A percentile compares a stretch with the other conserved stretches of the same genome.
These are phyloP conservation scores for Ogataea polymorpha DNA, from an alignment of 805 yeast genomes.

Conservation along the genomic window DNA sequence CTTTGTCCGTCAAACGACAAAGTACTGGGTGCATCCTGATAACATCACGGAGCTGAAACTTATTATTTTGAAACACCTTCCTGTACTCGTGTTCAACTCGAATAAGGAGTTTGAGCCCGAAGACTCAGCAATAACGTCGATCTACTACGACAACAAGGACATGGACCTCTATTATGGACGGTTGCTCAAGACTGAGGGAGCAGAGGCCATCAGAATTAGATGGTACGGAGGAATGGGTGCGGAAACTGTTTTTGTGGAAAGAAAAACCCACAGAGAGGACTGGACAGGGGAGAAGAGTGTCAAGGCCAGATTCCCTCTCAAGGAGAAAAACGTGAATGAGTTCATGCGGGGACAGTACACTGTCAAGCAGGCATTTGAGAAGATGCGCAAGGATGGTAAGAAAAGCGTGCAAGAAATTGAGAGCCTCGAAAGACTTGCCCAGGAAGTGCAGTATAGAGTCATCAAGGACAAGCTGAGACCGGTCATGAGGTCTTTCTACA, in stretches of 20 bases:
- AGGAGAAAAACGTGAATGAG: slow-evolving; percentile 85
- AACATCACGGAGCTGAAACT: slow-evolving; percentile 94
- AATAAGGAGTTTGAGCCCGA: slow-evolving; percentile 93
- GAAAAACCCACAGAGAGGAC: slow-evolving; percentile 98
- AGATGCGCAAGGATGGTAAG: slow-evolving; percentile 89
- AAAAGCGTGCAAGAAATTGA: slow-evolving; percentile 86
- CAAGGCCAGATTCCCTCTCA: slow-evolving; percentile 90
- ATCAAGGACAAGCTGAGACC: slow-evolving; percentile 85
- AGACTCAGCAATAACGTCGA: slow-evolving; percentile 95
- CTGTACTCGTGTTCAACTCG: slow-evolving; percentile 94
- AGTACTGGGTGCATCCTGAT: slow-evolving; percentile 99
- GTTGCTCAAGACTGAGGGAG: slow-evolving; percentile 95
- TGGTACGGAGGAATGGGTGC: slow-evolving; percentile 99
- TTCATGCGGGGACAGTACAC: slow-evolving; percentile 83
- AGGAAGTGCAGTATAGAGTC: slow-evolving; percentile 88
- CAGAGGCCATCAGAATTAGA: slow-evolving; percentile 95
- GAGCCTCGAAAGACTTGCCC: slow-evolving; percentile 85
- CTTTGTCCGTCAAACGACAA: slow-evolving; percentile 97
- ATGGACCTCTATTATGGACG: slow-evolving; percentile 93
- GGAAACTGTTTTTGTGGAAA: slow-evolving; percentile 90
- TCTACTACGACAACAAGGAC: slow-evolving; percentile 86
- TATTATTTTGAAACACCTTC: slow-evolving; percentile 88
- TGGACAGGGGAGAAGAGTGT: slow-evolving; percentile 99
- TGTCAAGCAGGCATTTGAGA: slow-evolving; percentile 85
- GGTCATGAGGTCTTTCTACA: slow-evolving; percentile 91